Base-by-base conservation (phyloP, 2,329 filamentous ascomycete species). In the Clarireedia monteithiana region DNA sequence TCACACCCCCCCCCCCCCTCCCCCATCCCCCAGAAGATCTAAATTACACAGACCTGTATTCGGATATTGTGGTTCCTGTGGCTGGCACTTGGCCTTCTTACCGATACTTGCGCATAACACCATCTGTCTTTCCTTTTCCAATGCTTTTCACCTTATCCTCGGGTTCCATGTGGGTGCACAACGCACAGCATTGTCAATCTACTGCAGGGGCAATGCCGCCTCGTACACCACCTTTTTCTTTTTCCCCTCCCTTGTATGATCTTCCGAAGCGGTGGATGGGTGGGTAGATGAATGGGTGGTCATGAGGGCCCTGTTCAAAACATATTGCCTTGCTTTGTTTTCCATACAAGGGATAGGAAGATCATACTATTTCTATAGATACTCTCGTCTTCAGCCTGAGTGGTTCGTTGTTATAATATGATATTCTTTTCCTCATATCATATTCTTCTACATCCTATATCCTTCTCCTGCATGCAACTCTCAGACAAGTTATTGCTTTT, bases 111-210 rank as follows among this genome's bases (percentile, higher is more conserved):
- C 26, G 24, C 38, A 26, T 14, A 44, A 34, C 23, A 36, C 20
- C 17, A 5, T 15, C 17, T 24, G 10, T 26, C 42, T 49, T 54
- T 54, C 14, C 45, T 49, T 48, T 54, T 49, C 24, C 44, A 30
- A 49, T 54, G 36, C 52, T 14, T 46, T 49, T 42, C 36, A 17
- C 52, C 52, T 54, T 40, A 42, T 54, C 30, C 45, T 54, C 52
- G 45, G 45, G 45, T 45, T 54, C 52, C 52, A 42, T 10, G 2
- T 42, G 34, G 24, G 17, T 27, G 30, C 20, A 46, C 20, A 20
- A 53, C 30, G 10, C 34, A 54, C 52, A 30, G 23, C 52, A 49
- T 49, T 46, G 38, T 38, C 42, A 54, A 34, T 49, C 45, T 49
- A 17, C 52, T 27, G 9, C 50, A 38, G 30, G 27, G 42, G 44